A percentile compares a stretch with the other conserved stretches of the same genome.
Evolutionary conservation across 352 stramenopile genomes (phyloP).

Genomic region (Lagenidium sp.): DNA sequence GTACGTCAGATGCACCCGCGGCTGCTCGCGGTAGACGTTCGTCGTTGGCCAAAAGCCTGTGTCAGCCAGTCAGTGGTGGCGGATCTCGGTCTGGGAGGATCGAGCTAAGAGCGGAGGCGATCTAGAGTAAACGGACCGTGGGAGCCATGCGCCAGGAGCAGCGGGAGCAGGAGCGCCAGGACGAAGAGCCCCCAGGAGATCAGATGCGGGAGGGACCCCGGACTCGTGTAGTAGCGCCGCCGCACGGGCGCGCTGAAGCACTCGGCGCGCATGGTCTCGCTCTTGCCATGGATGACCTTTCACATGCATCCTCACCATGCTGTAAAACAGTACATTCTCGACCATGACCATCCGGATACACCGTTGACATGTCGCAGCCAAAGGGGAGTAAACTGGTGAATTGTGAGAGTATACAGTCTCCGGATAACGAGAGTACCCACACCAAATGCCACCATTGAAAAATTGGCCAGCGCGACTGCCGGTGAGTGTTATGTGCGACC

Average conservation of each 20-base stretch:
- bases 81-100: background rate
- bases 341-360: too few species aligned
- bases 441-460: too few species aligned
- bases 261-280: constrained; percentile 25
- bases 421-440: too few species aligned
- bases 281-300: background rate
- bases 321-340: too few species aligned
- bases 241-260: constrained; percentile 41
- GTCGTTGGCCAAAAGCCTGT: constrained; percentile 55
- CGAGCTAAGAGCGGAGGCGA: background rate
- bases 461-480: too few species aligned
- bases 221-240: constrained; percentile 45
- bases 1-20: constrained; percentile 39
- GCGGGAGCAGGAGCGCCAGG: constrained; percentile 31
- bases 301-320: too few species aligned
- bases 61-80: constrained; percentile 5
- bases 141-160: constrained; percentile 49
- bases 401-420: too few species aligned
- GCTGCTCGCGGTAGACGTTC: constrained; percentile 58
- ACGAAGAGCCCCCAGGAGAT: constrained; percentile 29
- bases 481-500: too few species aligned
- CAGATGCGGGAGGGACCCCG: constrained; percentile 44
- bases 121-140: constrained; percentile 15
- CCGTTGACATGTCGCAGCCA: too few species aligned
- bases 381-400: too few species aligned